Conservation (phyloP, 2,329 filamentous ascomycete species). For the Fusarium decemcellulare region DNA sequence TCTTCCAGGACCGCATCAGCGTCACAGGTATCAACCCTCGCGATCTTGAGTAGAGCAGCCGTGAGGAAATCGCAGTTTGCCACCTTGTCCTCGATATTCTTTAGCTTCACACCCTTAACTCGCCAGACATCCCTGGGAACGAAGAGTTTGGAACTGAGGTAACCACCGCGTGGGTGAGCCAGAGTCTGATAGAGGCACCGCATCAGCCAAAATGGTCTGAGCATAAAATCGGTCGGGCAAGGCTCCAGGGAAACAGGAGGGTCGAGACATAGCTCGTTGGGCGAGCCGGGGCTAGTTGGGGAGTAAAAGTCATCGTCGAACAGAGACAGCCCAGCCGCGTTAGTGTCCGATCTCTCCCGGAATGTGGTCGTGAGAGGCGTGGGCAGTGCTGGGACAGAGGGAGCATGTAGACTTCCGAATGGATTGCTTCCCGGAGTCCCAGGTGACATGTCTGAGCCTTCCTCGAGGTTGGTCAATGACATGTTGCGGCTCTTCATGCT, state of each 20-base stretch:
- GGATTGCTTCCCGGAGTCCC: slow-evolving; percentile 81
- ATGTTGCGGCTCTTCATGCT: slow-evolving; percentile 83
- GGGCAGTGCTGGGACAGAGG: slow-evolving; percentile 71
- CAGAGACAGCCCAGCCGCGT: slow-evolving; percentile 78
- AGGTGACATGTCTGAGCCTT: slow-evolving; percentile 77
- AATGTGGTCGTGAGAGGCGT: slow-evolving; percentile 77
- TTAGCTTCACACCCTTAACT: slow-evolving; percentile 93
- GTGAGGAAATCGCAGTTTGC: slow-evolving; percentile 92
- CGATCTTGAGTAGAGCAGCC: slow-evolving; percentile 86
- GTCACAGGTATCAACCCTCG: slow-evolving; percentile 88
- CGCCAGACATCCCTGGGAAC: slow-evolving; percentile 94
- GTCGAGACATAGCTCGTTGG: slow-evolving; percentile 72
- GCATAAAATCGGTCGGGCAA: slow-evolving; percentile 88
- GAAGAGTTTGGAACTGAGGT: slow-evolving; percentile 92
- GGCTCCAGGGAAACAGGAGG: slow-evolving; percentile 87
- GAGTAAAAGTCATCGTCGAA: slow-evolving; percentile 89
- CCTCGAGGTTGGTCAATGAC: slow-evolving; percentile 74
- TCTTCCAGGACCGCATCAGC: slow-evolving; percentile 94
- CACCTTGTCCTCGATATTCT: slow-evolving; percentile 93
- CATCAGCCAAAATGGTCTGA: slow-evolving; percentile 99
- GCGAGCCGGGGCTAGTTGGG: slow-evolving; percentile 73
- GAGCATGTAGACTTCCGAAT: slow-evolving; percentile 69
- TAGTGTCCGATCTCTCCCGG: slow-evolving; percentile 68
- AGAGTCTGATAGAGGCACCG: slow-evolving; percentile 93
- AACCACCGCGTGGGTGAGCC: slow-evolving; percentile 91